A percentile compares a stretch with the other conserved stretches of the same genome.
Evolutionary conservation across 768 basidiomycete species (phyloP).

Genomic region (Agaricus subrufescens): DNA sequence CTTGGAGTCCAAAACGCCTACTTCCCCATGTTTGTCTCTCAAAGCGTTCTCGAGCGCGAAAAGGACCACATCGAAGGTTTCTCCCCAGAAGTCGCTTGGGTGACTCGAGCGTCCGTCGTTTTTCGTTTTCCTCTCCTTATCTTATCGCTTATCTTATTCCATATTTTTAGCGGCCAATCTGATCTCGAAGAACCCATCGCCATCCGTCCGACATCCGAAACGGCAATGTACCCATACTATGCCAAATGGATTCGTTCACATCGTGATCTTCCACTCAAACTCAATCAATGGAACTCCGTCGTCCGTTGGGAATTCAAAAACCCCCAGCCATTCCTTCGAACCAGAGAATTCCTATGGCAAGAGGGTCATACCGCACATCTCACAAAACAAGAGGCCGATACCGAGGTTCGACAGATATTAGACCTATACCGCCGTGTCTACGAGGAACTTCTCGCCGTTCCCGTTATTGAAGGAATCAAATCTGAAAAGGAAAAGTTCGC

Average conservation of each 20-base stretch:
- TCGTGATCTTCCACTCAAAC: slow-evolving; percentile 93
- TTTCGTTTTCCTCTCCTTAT: neutral
- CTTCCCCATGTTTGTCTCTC: slow-evolving; percentile 98
- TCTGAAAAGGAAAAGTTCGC: slow-evolving; percentile 99
- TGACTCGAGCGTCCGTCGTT: slow-evolving; percentile 83
- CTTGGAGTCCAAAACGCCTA: slow-evolving; percentile 96
- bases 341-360: slow-evolving; percentile 99
- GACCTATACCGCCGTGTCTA: slow-evolving; percentile 95
- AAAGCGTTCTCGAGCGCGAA: slow-evolving; percentile 89
- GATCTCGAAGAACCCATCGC: slow-evolving; percentile 97
- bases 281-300: slow-evolving; percentile 99
- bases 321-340: slow-evolving; percentile 98
- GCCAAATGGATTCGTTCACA: slow-evolving; percentile 98
- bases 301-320: slow-evolving; percentile 99
- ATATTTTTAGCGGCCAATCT: slow-evolving; percentile 64
- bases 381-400: slow-evolving; percentile 84
- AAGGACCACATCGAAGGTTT: slow-evolving; percentile 99
- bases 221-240: slow-evolving; percentile 99
- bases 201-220: slow-evolving; percentile 97
- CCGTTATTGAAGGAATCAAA: slow-evolving; percentile 94
- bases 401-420: slow-evolving; percentile 89
- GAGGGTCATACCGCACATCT: slow-evolving; percentile 97
- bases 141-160: neutral
- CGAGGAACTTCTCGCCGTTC: slow-evolving; percentile 95
- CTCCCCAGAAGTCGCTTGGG: slow-evolving; percentile 99